Evolutionary conservation across 2,329 filamentous ascomycete genomes (phyloP).

Genomic region (Raffaelea arxii): DNA sequence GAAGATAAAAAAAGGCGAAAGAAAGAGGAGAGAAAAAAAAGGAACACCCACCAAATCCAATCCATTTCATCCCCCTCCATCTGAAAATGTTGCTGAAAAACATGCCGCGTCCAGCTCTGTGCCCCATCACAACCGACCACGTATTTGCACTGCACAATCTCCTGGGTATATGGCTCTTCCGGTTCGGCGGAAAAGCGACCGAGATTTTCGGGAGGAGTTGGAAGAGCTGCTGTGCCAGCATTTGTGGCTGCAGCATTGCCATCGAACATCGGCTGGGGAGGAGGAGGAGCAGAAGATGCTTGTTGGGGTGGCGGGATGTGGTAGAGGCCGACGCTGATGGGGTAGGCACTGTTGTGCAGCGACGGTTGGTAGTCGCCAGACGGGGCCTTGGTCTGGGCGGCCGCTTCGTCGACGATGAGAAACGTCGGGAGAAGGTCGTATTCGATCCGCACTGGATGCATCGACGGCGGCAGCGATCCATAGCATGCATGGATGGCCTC

Average conservation of each 20-base stretch:
- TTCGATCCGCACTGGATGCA: constrained; percentile 37
- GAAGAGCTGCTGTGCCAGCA: background rate
- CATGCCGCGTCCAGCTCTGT: constrained; percentile 52
- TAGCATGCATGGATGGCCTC: constrained; percentile 13
- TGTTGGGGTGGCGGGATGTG: constrained; percentile 39
- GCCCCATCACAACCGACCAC: constrained; percentile 61
- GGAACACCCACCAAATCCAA: constrained; percentile 33
- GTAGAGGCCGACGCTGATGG: constrained; percentile 45
- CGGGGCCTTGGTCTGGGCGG: too few species aligned
- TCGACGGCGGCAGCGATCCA: too few species aligned
- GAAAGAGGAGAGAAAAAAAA: too few species aligned
- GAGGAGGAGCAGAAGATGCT: constrained; percentile 28
- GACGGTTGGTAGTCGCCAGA: too few species aligned
- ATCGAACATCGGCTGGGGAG: constrained; percentile 36
- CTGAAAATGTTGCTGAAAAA: constrained; percentile 34
- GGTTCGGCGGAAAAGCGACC: too few species aligned
- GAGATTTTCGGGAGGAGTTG: too few species aligned
- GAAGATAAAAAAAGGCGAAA: too few species aligned
- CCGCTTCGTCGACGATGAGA: constrained; percentile 37
- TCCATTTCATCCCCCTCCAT: constrained; percentile 42
- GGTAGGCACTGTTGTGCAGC: constrained; percentile 42
- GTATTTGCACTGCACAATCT: constrained; percentile 47
- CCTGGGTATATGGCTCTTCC: too few species aligned
- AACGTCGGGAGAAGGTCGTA: constrained; percentile 43
- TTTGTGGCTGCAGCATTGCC: constrained; percentile 30